phyloP scores from a whole-genome alignment of 225 moss, liverwort and hornwort genomes.

The Ulota crispa region DNA sequence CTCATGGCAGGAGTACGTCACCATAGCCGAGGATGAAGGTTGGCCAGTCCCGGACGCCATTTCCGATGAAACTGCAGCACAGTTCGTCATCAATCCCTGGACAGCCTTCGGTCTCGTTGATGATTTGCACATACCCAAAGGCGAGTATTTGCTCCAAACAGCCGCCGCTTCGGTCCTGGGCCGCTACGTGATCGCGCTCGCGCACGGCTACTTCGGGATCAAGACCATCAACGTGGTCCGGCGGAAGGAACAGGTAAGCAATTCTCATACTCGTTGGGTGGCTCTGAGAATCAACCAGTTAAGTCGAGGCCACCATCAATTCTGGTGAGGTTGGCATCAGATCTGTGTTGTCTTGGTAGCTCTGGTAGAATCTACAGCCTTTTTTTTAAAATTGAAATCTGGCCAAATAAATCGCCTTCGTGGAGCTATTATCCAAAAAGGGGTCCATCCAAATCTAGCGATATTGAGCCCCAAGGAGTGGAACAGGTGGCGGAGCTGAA shows the following conservation, averaged over 20 bases:
- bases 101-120: slow-evolving; percentile 17
- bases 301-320: neutral
- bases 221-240: slow-evolving; percentile 42
- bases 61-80: slow-evolving; percentile 14
- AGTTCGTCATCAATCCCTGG: slow-evolving; percentile 31
- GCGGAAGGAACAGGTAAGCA: slow-evolving; percentile 11
- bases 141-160: slow-evolving; percentile 30
- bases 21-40: slow-evolving; percentile 4
- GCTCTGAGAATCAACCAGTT: neutral
- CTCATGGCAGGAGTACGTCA: slow-evolving; percentile 26
- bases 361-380: neutral
- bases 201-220: slow-evolving; percentile 27
- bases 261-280: neutral
- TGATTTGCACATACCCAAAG: slow-evolving; percentile 23
- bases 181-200: slow-evolving; percentile 22
- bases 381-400: neutral
- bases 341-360: neutral
- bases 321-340: neutral
- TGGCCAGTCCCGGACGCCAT: slow-evolving; percentile 23
- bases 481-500: slow-evolving; percentile 28
- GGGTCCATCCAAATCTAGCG: neutral
- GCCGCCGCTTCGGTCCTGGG: slow-evolving; percentile 31
- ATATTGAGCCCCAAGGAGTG: neutral
- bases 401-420: neutral
- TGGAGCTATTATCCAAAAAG: neutral